These are phyloP conservation scores for Pseudoturritis turrita DNA, from an alignment of 345 rosid species.

Conservation along the genomic window DNA sequence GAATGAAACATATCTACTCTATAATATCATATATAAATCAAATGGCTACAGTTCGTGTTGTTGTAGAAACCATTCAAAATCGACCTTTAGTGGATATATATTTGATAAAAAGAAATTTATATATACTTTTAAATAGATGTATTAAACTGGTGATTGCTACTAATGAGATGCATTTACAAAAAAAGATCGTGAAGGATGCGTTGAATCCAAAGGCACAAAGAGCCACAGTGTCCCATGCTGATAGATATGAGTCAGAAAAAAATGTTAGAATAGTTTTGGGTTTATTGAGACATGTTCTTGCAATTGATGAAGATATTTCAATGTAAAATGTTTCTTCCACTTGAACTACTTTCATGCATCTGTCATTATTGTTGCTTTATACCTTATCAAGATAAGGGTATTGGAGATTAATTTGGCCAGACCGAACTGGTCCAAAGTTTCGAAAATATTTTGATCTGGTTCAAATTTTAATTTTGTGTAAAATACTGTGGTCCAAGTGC, in stretches of 20 bases:
- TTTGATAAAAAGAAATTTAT: not conserved
- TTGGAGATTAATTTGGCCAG: conserved; percentile 4
- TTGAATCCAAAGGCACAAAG: conserved; percentile 23
- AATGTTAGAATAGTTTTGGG: conserved; percentile 21
- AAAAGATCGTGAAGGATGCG: conserved; percentile 9
- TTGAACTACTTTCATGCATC: conserved; percentile 35
- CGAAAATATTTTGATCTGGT: not conserved
- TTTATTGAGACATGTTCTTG: conserved; percentile 28
- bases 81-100: not conserved
- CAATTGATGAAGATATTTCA: conserved; percentile 28
- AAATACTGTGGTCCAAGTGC: conserved; percentile 11
- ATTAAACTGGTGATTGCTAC: not conserved
- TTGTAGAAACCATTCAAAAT: not conserved
- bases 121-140: not conserved
- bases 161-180: conserved; percentile 6
- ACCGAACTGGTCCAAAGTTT: conserved; percentile 16
- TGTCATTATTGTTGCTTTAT: conserved; percentile 25
- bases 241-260: conserved; percentile 30
- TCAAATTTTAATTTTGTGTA: not conserved
- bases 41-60: not conserved
- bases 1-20: not conserved
- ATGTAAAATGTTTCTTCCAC: conserved; percentile 18
- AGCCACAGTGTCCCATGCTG: conserved; percentile 34
- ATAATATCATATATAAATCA: not conserved
- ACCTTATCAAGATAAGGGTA: conserved; percentile 27